Conservation (phyloP, 345 rosid species). For the Isatis tinctoria region DNA sequence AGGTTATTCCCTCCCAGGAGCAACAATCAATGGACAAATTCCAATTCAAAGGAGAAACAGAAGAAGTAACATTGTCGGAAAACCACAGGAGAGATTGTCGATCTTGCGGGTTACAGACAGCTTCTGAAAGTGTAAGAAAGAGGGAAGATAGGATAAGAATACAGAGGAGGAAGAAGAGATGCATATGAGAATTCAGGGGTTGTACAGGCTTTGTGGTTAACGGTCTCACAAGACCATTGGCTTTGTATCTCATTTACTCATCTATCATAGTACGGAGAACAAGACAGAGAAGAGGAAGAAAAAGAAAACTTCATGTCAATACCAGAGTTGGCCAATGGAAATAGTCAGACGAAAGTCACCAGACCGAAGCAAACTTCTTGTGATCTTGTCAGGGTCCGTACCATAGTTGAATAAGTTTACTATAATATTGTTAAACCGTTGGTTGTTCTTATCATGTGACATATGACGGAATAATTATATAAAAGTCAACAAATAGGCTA, state of each 20-base stretch:
- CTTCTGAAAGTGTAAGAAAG: slow-evolving; percentile 11
- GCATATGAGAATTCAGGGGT: neutral
- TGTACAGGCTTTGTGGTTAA: neutral
- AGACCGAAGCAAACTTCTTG: too few relatives aligned
- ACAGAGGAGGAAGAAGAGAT: slow-evolving; percentile 3
- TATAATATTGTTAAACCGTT: too few relatives aligned
- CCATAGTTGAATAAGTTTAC: too few relatives aligned
- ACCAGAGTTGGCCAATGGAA: neutral
- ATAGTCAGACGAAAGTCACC: slow-evolving; percentile 8
- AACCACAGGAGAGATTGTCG: slow-evolving; percentile 44
- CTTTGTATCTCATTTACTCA: neutral
- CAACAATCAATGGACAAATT: slow-evolving; percentile 47
- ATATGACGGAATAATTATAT: too few relatives aligned
- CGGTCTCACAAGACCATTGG: neutral
- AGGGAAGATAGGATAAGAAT: neutral
- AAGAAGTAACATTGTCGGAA: slow-evolving; percentile 30
- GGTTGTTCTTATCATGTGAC: too few relatives aligned
- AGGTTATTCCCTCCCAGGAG: slow-evolving; percentile 62
- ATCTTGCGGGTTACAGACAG: slow-evolving; percentile 46
- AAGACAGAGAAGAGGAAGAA: neutral
- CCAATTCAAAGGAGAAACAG: slow-evolving; percentile 37
- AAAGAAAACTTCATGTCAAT: neutral
- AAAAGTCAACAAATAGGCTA: too few relatives aligned
- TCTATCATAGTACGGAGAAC: neutral
- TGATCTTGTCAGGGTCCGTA: too few relatives aligned